These are phyloP conservation scores for Bipolaris bicolor DNA, from an alignment of 2,329 filamentous ascomycete species.

Conservation along the genomic window DNA sequence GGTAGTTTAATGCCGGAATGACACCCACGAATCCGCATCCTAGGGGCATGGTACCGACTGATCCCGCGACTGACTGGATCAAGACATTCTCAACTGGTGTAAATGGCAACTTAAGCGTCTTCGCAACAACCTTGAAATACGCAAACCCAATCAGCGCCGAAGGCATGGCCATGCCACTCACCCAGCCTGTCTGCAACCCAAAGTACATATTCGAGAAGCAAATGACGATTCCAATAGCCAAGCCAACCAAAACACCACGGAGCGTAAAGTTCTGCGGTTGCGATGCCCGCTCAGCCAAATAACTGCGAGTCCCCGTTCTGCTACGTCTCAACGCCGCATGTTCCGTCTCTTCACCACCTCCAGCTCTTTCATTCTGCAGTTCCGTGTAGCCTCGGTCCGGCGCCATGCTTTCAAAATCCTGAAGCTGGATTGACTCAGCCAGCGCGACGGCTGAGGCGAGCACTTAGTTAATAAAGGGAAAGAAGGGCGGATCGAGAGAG, in stretches of 20 bases:
- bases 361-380: conserved; percentile 29
- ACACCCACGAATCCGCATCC: conserved; percentile 96
- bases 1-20: conserved; percentile 87
- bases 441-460: conserved; percentile 15
- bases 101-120: conserved; percentile 78
- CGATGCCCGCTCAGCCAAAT: conserved; percentile 41
- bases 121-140: conserved; percentile 81
- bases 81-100: conserved; percentile 95
- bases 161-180: conserved; percentile 94
- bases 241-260: conserved; percentile 78
- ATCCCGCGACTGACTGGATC: conserved; percentile 92
- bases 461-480: background rate
- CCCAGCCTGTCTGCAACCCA: conserved; percentile 87
- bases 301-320: conserved; percentile 27
- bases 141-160: conserved; percentile 93
- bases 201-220: conserved; percentile 99
- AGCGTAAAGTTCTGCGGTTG: conserved; percentile 77
- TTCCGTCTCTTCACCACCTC: conserved; percentile 25
- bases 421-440: conserved; percentile 29
- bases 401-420: conserved; percentile 37
- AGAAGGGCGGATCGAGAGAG: background rate
- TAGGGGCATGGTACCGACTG: conserved; percentile 94
- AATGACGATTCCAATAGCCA: conserved; percentile 86
- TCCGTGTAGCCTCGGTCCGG: conserved; percentile 43
- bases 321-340: conserved; percentile 22